Conservation (phyloP, 1,139 yeast genomes). For the Saccharomyces uvarum region DNA sequence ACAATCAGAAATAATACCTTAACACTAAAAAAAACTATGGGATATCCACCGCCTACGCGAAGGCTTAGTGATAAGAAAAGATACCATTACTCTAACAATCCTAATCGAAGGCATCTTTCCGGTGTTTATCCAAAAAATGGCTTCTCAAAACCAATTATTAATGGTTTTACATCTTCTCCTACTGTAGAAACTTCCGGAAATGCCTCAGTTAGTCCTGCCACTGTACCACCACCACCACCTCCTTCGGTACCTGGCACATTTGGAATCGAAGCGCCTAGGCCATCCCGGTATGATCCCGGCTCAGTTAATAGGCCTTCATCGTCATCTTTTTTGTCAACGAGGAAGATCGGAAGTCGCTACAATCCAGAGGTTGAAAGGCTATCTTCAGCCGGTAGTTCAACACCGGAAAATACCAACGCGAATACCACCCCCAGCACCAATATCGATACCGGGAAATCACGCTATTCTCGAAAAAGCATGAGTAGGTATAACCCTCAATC, state of each 20-base stretch:
- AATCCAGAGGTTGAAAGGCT: slow-evolving; percentile 13
- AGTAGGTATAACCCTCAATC: slow-evolving; percentile 21
- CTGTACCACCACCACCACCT: slow-evolving; percentile 5
- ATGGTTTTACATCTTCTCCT: neutral
- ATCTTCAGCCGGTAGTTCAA: neutral
- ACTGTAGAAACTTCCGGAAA: neutral
- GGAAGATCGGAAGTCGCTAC: slow-evolving; percentile 14
- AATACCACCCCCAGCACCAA: neutral
- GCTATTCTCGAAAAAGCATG: slow-evolving; percentile 15
- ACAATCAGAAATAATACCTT: neutral
- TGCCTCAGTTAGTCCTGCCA: slow-evolving; percentile 1
- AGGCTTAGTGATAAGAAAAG: slow-evolving; percentile 27
- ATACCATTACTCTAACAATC: slow-evolving; percentile 26
- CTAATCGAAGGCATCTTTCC: slow-evolving; percentile 19
- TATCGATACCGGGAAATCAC: slow-evolving; percentile 9
- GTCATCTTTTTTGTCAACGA: slow-evolving; percentile 1
- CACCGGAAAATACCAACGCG: neutral
- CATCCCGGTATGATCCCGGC: slow-evolving; percentile 23
- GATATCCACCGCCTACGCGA: slow-evolving; percentile 24
- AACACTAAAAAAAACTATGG: slow-evolving; percentile 9
- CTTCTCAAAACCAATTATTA: neutral
- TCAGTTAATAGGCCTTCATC: slow-evolving; percentile 4
- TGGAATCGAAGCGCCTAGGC: slow-evolving; percentile 10
- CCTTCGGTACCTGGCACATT: slow-evolving; percentile 3
- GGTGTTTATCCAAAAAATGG: neutral